Evolutionary conservation across 805 yeast genomes (phyloP).

Genomic region (Cyberlindnera maclurae): DNA sequence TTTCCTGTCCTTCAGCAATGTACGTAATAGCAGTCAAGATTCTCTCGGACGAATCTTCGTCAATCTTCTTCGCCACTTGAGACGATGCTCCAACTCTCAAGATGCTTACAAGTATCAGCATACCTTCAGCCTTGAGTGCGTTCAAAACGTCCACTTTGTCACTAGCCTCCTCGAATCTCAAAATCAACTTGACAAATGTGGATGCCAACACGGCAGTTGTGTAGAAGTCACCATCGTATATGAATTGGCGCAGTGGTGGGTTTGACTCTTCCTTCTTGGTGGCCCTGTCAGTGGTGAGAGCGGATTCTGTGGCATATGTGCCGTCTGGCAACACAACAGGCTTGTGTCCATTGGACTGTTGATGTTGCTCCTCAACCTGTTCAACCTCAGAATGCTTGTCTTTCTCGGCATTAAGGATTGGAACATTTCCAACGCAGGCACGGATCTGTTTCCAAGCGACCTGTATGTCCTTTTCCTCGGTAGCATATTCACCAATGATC

Average conservation of each 20-base stretch:
- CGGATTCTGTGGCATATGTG: slow-evolving; percentile 93
- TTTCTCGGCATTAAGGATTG: slow-evolving; percentile 72
- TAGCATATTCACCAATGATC: slow-evolving; percentile 90
- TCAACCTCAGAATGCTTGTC: slow-evolving; percentile 34
- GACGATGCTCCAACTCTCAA: slow-evolving; percentile 79
- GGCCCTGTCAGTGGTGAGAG: slow-evolving; percentile 48
- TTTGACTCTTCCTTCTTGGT: slow-evolving; percentile 30
- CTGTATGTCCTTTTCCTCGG: slow-evolving; percentile 64
- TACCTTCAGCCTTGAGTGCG: slow-evolving; percentile 90
- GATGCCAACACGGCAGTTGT: slow-evolving; percentile 83
- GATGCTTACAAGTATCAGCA: slow-evolving; percentile 86
- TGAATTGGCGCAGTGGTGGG: slow-evolving; percentile 75
- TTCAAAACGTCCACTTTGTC: slow-evolving; percentile 54
- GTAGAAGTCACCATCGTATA: slow-evolving; percentile 85
- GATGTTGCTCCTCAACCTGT: slow-evolving; percentile 23
- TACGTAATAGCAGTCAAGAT: slow-evolving; percentile 80
- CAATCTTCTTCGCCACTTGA: slow-evolving; percentile 66
- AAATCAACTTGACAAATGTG: slow-evolving; percentile 79
- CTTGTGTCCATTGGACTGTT: slow-evolving; percentile 33
- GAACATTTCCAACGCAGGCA: slow-evolving; percentile 80
- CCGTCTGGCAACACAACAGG: slow-evolving; percentile 97
- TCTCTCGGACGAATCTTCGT: slow-evolving; percentile 96
- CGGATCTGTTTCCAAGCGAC: slow-evolving; percentile 85
- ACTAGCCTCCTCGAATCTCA: slow-evolving; percentile 60
- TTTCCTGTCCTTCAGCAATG: slow-evolving; percentile 55